These are phyloP conservation scores for Aspergillus novoparasiticus DNA, from an alignment of 2,329 filamentous ascomycete species.

Conservation along the genomic window DNA sequence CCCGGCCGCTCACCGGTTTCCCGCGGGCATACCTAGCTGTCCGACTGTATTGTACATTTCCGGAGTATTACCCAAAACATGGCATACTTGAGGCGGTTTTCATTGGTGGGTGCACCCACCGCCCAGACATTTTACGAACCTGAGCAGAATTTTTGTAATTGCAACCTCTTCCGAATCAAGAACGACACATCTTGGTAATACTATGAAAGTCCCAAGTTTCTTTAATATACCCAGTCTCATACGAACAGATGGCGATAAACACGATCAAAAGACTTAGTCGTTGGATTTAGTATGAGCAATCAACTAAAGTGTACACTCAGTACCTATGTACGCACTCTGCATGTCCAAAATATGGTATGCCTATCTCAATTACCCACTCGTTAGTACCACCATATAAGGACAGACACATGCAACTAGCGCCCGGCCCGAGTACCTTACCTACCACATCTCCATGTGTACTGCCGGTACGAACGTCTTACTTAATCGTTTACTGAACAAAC, in stretches of 20 bases:
- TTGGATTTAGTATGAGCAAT: no score
- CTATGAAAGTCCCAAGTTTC: no score
- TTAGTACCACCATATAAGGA: neutral
- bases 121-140: neutral
- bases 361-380: neutral
- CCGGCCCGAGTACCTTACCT: neutral
- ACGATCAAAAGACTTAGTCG: no score
- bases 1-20: constrained; percentile 5
- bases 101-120: neutral
- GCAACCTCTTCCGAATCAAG: neutral
- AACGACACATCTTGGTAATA: neutral
- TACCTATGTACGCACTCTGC: no score
- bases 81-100: neutral
- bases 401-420: neutral
- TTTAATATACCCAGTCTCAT: no score
- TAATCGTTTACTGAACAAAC: neutral
- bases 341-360: neutral
- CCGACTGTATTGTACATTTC: neutral
- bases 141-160: neutral
- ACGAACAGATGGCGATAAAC: no score
- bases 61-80: neutral
- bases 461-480: neutral
- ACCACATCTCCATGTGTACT: neutral
- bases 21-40: constrained; percentile 6
- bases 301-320: no score